Evolutionary conservation across 352 stramenopile species (phyloP).

Genomic region (Globisporangium middletonii): DNA sequence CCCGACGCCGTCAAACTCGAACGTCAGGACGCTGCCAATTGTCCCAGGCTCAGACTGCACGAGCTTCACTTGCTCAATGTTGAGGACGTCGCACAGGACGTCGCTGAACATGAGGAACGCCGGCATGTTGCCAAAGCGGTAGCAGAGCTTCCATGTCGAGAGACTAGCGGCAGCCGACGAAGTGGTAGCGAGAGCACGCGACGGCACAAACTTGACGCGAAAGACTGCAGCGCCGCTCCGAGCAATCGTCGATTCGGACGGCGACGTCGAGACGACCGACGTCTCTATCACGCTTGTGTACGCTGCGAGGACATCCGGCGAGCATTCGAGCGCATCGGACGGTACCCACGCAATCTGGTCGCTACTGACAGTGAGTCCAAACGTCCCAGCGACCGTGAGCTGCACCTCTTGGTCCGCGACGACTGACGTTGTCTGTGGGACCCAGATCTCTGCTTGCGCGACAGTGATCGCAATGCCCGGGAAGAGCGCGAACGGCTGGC

Average conservation of each 20-base stretch:
- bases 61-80: constrained; percentile 38
- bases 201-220: constrained; percentile 31
- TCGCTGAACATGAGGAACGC: constrained; percentile 56
- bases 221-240: constrained; percentile 29
- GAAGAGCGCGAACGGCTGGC: constrained; percentile 54
- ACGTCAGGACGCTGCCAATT: constrained; percentile 38
- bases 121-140: constrained; percentile 49
- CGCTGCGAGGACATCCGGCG: constrained; percentile 13
- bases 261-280: constrained; percentile 19
- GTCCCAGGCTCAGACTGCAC: constrained; percentile 23
- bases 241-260: constrained; percentile 26
- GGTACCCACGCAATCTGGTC: constrained; percentile 64
- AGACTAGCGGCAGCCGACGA: constrained; percentile 13
- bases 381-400: constrained; percentile 41
- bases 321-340: constrained; percentile 33
- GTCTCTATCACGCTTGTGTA: constrained; percentile 41
- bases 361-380: constrained; percentile 47
- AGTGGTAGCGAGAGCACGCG: constrained; percentile 3
- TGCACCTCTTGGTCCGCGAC: constrained; percentile 36
- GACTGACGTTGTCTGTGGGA: constrained; percentile 35
- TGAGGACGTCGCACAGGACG: constrained; percentile 48
- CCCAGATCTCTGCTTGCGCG: constrained; percentile 47
- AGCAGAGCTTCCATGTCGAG: constrained; percentile 66
- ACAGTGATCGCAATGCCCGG: constrained; percentile 24
- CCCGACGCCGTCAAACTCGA: constrained; percentile 50